Evolutionary conservation across 257 asterid genomes (phyloP).

Genomic region (Striga asiatica): DNA sequence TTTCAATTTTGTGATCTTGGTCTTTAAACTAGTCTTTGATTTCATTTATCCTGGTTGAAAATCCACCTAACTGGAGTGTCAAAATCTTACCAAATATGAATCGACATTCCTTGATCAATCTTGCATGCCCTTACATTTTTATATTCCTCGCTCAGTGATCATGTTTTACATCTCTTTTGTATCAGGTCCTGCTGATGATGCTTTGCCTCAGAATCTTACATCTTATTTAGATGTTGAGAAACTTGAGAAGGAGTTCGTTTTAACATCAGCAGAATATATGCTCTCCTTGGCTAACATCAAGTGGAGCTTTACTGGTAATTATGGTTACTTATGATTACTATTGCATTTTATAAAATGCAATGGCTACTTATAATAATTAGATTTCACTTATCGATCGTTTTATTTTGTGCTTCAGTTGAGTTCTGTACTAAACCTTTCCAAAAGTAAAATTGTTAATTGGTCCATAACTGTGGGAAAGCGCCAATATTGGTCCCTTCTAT

Average conservation of each 20-base stretch:
- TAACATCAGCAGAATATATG: slow-evolving; percentile 63
- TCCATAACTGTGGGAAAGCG: not conserved
- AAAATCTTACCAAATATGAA: not conserved
- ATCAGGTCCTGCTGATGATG: slow-evolving; percentile 51
- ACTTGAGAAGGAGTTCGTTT: slow-evolving; percentile 76
- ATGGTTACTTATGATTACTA: slow-evolving; percentile 9
- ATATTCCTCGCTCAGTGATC: not conserved
- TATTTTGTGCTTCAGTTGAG: slow-evolving; percentile 3
- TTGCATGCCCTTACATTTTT: too few relatives aligned
- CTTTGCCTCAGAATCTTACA: slow-evolving; percentile 39
- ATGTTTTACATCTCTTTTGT: not conserved
- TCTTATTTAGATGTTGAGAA: slow-evolving; percentile 62
- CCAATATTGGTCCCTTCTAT: not conserved
- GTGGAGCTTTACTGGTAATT: slow-evolving; percentile 58
- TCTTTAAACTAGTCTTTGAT: not conserved
- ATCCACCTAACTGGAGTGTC: not conserved
- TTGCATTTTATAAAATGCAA: not conserved
- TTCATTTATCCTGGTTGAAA: not conserved
- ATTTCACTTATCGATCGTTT: not conserved
- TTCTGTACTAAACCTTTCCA: slow-evolving; percentile 8
- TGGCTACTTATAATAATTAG: not conserved
- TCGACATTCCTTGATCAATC: slow-evolving; percentile 12
- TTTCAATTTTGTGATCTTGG: not conserved
- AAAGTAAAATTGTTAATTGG: not conserved
- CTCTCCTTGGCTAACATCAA: slow-evolving; percentile 58